Evolutionary conservation across 768 basidiomycete genomes (phyloP).

Genomic region (Mycena filopes): DNA sequence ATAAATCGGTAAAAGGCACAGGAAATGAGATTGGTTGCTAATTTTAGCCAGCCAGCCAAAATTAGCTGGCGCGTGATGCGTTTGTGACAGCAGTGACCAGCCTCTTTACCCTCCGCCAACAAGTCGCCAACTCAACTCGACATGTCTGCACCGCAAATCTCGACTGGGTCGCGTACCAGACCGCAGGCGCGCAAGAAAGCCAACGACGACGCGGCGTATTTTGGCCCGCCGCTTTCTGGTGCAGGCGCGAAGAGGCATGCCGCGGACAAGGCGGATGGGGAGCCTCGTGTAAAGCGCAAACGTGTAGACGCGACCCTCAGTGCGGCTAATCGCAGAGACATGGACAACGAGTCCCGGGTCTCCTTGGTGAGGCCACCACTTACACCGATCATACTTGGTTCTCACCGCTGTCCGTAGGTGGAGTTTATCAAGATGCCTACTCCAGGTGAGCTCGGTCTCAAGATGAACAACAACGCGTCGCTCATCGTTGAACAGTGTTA

Average conservation of each 20-base stretch:
- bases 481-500: slow-evolving; percentile 47
- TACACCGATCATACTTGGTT: slow-evolving; percentile 7
- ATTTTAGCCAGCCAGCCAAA: no score
- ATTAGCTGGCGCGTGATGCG: no score
- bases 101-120: no score
- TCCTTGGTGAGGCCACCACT: slow-evolving; percentile 51
- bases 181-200: slow-evolving; percentile 71
- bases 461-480: background rate
- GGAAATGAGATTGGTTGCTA: no score
- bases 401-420: slow-evolving; percentile 56
- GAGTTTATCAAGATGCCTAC: slow-evolving; percentile 80
- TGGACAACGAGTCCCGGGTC: slow-evolving; percentile 51
- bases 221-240: slow-evolving; percentile 60
- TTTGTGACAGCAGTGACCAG: no score
- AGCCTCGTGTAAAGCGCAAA: slow-evolving; percentile 79
- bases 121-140: no score
- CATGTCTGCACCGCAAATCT: slow-evolving; percentile 49
- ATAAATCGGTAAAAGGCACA: no score
- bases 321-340: slow-evolving; percentile 44
- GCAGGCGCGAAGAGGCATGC: slow-evolving; percentile 72
- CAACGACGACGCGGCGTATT: slow-evolving; percentile 78
- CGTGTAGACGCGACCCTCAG: slow-evolving; percentile 47
- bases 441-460: slow-evolving; percentile 33
- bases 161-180: slow-evolving; percentile 66
- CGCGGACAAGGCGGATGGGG: slow-evolving; percentile 75